A percentile compares a stretch with the other conserved stretches of the same genome.
phyloP scores from a whole-genome alignment of 805 yeast species.

The Komagataella mondaviorum region DNA sequence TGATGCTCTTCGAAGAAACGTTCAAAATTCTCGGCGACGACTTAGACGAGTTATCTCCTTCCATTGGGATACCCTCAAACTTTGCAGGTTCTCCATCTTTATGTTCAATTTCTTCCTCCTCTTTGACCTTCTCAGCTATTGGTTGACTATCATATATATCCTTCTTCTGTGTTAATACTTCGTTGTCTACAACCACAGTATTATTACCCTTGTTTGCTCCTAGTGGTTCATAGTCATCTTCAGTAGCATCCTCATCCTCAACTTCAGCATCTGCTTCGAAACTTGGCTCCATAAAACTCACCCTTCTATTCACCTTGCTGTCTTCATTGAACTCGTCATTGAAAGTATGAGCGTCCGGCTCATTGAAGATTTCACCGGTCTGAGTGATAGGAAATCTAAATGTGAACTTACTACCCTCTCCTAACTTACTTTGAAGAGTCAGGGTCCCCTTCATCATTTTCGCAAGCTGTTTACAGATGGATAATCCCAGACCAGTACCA shows the following conservation, averaged over 20 bases:
- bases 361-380: conserved; percentile 35
- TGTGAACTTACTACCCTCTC: conserved; percentile 74
- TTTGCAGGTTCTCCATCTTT: neutral
- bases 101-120: neutral
- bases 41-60: neutral
- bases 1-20: neutral
- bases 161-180: neutral
- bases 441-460: conserved; percentile 79
- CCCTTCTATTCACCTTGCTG: conserved; percentile 17
- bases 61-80: neutral
- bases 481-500: conserved; percentile 89
- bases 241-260: neutral
- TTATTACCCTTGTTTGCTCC: conserved; percentile 2
- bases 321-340: conserved; percentile 57
- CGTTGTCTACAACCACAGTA: neutral
- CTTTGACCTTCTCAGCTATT: neutral
- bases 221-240: conserved; percentile 5
- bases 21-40: neutral
- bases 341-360: conserved; percentile 21
- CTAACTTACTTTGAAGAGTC: conserved; percentile 57
- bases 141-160: neutral
- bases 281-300: conserved; percentile 15
- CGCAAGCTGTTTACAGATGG: conserved; percentile 75
- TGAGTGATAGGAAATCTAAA: conserved; percentile 71
- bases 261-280: neutral